phyloP scores from a whole-genome alignment of 2,329 filamentous ascomycete genomes.

The Nemania sp. region DNA sequence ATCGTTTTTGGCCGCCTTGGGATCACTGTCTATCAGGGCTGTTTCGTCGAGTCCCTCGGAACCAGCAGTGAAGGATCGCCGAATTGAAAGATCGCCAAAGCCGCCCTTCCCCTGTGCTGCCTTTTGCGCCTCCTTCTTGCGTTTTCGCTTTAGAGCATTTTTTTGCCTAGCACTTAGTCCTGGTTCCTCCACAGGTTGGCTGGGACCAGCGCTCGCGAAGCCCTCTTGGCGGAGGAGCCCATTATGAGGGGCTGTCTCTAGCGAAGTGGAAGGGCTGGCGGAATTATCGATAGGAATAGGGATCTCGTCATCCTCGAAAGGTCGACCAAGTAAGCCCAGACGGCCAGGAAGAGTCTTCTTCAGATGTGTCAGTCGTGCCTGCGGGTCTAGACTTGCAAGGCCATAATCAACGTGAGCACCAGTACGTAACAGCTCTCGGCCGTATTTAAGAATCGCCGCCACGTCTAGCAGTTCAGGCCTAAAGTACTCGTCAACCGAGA shows the following conservation, averaged over 20 bases:
- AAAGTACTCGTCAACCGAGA: conserved; percentile 66
- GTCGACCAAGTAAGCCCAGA: conserved; percentile 82
- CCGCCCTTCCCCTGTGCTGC: conserved; percentile 84
- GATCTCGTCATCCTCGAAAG: conserved; percentile 82
- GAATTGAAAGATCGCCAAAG: conserved; percentile 81
- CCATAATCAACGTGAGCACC: conserved; percentile 80
- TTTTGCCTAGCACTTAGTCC: conserved; percentile 89
- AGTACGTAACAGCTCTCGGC: conserved; percentile 82
- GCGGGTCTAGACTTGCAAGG: conserved; percentile 79
- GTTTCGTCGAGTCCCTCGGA: conserved; percentile 68
- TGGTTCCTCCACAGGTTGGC: conserved; percentile 61
- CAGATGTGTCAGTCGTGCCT: conserved; percentile 79
- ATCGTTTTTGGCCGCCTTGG: conserved; percentile 70
- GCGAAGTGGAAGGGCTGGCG: conserved; percentile 51
- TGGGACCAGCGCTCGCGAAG: conserved; percentile 41
- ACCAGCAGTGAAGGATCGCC: conserved; percentile 63
- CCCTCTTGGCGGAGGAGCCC: conserved; percentile 45
- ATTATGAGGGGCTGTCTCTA: conserved; percentile 45
- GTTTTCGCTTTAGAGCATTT: conserved; percentile 91
- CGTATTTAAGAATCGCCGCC: conserved; percentile 76
- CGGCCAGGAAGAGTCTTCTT: conserved; percentile 85
- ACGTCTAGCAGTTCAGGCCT: conserved; percentile 78
- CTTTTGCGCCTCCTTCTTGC: conserved; percentile 86
- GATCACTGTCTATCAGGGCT: conserved; percentile 55
- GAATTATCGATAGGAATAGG: conserved; percentile 64